Conservation (phyloP, 768 basidiomycete species). For the Naganishia kalamii region DNA sequence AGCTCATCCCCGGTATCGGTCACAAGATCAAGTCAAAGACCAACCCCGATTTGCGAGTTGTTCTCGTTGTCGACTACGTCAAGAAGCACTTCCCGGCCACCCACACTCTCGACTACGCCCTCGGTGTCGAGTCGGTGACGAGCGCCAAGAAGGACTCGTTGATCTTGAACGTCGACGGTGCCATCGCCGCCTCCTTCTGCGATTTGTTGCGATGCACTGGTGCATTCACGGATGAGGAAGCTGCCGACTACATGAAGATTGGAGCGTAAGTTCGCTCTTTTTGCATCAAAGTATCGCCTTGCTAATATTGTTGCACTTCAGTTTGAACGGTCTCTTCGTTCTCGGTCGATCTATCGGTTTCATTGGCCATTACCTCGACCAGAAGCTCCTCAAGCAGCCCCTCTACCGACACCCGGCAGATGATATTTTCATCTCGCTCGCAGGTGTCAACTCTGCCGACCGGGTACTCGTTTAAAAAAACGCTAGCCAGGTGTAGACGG, state of each 20-base stretch:
- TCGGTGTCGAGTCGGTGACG: constrained; percentile 95
- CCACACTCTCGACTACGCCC: constrained; percentile 83
- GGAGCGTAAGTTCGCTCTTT: constrained; percentile 38
- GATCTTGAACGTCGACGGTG: constrained; percentile 90
- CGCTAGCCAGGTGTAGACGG: background rate
- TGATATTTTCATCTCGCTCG: constrained; percentile 56
- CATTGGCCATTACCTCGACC: constrained; percentile 93
- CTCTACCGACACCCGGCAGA: constrained; percentile 89
- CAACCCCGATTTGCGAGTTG: constrained; percentile 49
- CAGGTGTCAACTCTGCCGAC: constrained; percentile 17
- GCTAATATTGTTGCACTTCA: constrained; percentile 46
- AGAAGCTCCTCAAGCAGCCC: constrained; percentile 86
- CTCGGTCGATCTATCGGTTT: constrained; percentile 96
- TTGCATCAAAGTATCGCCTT: background rate
- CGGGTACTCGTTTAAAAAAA: constrained; percentile 4
- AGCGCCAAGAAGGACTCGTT: constrained; percentile 97
- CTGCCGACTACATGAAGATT: constrained; percentile 88
- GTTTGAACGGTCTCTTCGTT: constrained; percentile 93
- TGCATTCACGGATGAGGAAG: constrained; percentile 91
- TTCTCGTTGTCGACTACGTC: constrained; percentile 77
- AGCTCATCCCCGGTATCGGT: constrained; percentile 94
- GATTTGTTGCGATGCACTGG: constrained; percentile 86
- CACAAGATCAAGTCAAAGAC: constrained; percentile 91
- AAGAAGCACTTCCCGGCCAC: constrained; percentile 92
- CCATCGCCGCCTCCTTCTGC: constrained; percentile 89